Conservation (phyloP, 768 basidiomycete species). For the Russula ochroleuca region DNA sequence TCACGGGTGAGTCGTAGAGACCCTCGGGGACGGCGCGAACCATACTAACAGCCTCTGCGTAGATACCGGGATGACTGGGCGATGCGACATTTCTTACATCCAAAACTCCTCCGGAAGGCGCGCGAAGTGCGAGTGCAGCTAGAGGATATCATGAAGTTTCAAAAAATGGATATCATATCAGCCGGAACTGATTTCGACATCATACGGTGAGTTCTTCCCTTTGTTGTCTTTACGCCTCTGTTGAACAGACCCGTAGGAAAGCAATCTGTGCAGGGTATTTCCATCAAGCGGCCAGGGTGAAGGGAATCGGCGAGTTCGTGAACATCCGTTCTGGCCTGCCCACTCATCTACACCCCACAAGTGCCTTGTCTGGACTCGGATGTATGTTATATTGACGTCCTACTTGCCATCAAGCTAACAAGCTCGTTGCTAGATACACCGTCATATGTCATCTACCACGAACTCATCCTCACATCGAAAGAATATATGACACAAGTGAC, state of each 20-base stretch:
- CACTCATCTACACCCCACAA: constrained; percentile 94
- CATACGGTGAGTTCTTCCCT: constrained; percentile 48
- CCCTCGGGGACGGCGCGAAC: too few relatives aligned
- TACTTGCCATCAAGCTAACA: constrained; percentile 7
- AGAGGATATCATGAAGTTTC: constrained; percentile 99
- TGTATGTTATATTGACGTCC: constrained; percentile 47
- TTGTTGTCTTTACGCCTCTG: background rate
- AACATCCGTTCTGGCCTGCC: constrained; percentile 94
- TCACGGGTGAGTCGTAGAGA: constrained; percentile 60
- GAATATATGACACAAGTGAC: constrained; percentile 99
- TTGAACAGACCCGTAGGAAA: constrained; percentile 53
- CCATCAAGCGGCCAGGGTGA: constrained; percentile 96
- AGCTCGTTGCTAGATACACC: constrained; percentile 65
- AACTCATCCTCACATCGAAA: constrained; percentile 90
- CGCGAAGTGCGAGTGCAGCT: constrained; percentile 93
- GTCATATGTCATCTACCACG: constrained; percentile 95
- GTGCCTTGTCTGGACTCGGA: constrained; percentile 92
- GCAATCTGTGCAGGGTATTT: constrained; percentile 98
- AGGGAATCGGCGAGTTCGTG: constrained; percentile 98
- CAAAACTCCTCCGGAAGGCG: constrained; percentile 90
- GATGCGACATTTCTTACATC: constrained; percentile 93
- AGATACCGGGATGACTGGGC: constrained; percentile 95
- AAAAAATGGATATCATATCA: constrained; percentile 91
- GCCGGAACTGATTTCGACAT: constrained; percentile 95
- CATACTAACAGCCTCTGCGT: constrained; percentile 9